These are phyloP conservation scores for Cupressus sempervirens DNA, from an alignment of 75 land plant genomes.

Conservation along the genomic window DNA sequence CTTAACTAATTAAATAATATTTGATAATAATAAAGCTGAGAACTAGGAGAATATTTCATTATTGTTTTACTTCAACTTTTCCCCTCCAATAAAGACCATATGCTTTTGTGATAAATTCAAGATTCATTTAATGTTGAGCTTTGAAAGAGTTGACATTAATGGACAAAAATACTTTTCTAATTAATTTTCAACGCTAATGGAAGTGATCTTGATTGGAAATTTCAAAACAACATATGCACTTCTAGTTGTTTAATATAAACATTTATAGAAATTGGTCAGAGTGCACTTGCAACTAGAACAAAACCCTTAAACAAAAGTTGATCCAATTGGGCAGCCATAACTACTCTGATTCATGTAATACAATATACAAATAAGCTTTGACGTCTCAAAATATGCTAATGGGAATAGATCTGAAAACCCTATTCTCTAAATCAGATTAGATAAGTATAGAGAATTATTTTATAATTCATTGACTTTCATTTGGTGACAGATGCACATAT, in stretches of 20 bases:
- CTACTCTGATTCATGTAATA: too few species aligned
- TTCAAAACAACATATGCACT: neutral
- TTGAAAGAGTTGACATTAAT: neutral
- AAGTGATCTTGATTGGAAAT: neutral
- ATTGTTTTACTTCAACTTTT: neutral
- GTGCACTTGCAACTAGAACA: too few species aligned
- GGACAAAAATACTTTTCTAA: neutral
- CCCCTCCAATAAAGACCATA: neutral
- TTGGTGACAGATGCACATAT: neutral
- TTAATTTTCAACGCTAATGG: neutral
- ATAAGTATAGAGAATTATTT: neutral
- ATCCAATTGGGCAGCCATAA: too few species aligned
- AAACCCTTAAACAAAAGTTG: too few species aligned
- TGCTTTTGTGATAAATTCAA: neutral
- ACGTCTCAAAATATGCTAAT: too few species aligned
- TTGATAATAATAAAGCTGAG: too few species aligned
- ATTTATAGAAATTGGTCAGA: too few species aligned
- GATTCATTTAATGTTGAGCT: neutral
- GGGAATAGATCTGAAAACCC: too few species aligned
- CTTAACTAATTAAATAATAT: too few species aligned
- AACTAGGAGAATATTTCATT: too few species aligned
- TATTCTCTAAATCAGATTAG: neutral
- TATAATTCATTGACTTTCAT: neutral
- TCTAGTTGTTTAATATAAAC: too few species aligned
- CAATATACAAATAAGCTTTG: too few species aligned